Conservation (phyloP, 257 asterid genomes). For the Anisodus acutangulus region DNA sequence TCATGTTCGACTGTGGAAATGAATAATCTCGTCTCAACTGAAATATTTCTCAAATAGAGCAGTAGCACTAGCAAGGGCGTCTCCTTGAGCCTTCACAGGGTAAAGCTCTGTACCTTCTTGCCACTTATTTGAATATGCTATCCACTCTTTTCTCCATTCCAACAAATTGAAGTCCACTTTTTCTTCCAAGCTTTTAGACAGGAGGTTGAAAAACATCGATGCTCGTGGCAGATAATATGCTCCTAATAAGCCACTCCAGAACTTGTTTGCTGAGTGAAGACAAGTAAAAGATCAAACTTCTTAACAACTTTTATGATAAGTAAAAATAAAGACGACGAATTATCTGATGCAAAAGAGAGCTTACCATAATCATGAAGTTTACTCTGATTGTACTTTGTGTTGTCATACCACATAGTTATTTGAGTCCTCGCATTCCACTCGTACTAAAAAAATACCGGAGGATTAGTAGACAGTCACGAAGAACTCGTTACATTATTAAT, state of each 20-base stretch:
- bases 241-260: constrained; percentile 84
- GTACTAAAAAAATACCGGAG: constrained; percentile 47
- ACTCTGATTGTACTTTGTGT: constrained; percentile 65
- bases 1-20: constrained; percentile 8
- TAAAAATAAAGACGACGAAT: background rate
- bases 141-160: constrained; percentile 92
- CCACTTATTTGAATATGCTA: constrained; percentile 83
- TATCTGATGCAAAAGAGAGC: background rate
- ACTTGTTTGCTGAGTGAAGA: constrained; percentile 76
- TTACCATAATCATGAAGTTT: constrained; percentile 89
- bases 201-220: constrained; percentile 63
- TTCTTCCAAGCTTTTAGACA: constrained; percentile 61
- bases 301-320: background rate
- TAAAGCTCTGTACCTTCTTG: constrained; percentile 66
- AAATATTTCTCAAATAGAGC: constrained; percentile 62
- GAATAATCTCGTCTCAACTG: constrained; percentile 36
- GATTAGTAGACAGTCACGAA: background rate
- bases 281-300: constrained; percentile 8
- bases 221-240: constrained; percentile 92
- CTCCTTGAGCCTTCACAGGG: constrained; percentile 71
- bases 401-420: constrained; percentile 97
- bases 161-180: constrained; percentile 59
- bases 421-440: constrained; percentile 99
- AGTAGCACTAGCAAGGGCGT: constrained; percentile 67
- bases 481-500: background rate